A percentile compares a stretch with the other conserved stretches of the same genome.
These are phyloP conservation scores for Tylopilus subfusipes DNA, from an alignment of 768 basidiomycete species.

Conservation along the genomic window DNA sequence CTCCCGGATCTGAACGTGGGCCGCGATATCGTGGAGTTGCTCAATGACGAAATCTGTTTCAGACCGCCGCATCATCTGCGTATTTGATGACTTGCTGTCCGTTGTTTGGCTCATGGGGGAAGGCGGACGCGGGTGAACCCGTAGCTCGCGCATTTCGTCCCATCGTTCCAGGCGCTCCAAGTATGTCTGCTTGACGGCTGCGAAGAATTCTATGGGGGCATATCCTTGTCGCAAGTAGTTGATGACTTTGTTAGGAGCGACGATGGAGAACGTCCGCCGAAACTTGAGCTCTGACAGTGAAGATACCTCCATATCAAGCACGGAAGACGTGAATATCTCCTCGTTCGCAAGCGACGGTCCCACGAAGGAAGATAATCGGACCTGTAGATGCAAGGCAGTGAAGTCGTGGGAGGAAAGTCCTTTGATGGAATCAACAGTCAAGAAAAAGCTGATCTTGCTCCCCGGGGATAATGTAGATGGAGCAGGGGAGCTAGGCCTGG, in stretches of 20 bases:
- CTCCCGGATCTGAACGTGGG: conserved; percentile 83
- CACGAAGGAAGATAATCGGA: conserved; percentile 82
- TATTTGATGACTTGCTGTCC: conserved; percentile 40
- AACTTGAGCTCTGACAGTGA: conserved; percentile 80
- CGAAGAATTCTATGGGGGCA: conserved; percentile 89
- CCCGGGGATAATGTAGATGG: conserved; percentile 67
- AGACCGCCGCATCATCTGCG: conserved; percentile 83
- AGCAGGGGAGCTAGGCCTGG: conserved; percentile 71
- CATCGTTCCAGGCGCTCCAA: conserved; percentile 86
- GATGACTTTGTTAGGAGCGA: conserved; percentile 69
- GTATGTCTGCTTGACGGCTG: conserved; percentile 74
- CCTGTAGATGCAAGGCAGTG: conserved; percentile 78
- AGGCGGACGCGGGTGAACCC: conserved; percentile 40
- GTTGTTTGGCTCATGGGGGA: conserved; percentile 23
- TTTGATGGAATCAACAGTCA: conserved; percentile 84
- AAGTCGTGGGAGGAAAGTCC: conserved; percentile 92
- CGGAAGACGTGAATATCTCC: conserved; percentile 75
- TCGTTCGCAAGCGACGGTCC: conserved; percentile 68
- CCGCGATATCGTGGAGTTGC: conserved; percentile 88
- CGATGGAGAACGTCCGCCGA: conserved; percentile 76
- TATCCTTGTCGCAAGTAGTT: conserved; percentile 71
- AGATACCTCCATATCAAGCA: conserved; percentile 68
- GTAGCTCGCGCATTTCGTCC: conserved; percentile 89
- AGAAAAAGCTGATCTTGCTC: conserved; percentile 78
- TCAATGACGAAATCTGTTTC: conserved; percentile 89